Evolutionary conservation across 768 basidiomycete species (phyloP), one percentile per base, ranked within the genome.

Genomic region (Pleurotus salmoneostramineus): DNA sequence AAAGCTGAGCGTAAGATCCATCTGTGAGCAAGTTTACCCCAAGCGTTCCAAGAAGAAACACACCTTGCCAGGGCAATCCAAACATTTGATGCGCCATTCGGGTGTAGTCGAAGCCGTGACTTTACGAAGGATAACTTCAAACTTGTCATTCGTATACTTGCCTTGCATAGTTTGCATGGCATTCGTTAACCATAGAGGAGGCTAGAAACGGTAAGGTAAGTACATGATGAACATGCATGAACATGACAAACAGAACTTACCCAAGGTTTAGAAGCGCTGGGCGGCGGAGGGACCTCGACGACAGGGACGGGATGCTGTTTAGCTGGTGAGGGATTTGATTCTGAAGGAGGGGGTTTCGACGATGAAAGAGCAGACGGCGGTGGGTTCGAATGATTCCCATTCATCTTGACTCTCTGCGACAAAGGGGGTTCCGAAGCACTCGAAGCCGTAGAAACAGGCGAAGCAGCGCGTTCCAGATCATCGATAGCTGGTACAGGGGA

Each of bases 51-150:
- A n/a, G 34, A 21, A 36, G 36, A 35, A 14, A 67, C 78, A 31
- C 60, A 93, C 93, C 82, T 95, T 96, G 66, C 93, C 93, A 63
- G 94, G 94, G 71, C 94, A 95, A 69, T 97, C 94, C 62, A 85
- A 67, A 69, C 94, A 97, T 70, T 89, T 94, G 67, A 96, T 81
- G 14, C 93, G 83, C 95, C 95, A 98, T 70, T 96, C 94, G 4
- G 83, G 81, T 21, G 76, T 70, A n/a, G 76, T 78, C 10, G 74
- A 77, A 45, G 81, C 75, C 33, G 77, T 76, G 5, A 80, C 73
- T 65, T 84, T 88, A 33, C 84, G 81, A 35, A 85, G 72, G 34
- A 91, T 84, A 14, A 90, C 83, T 63, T 92, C 89, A 63, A 98
- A 95, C 59, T 70, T 83, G 70, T 98, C 95, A 60, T 91, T 81